Evolutionary conservation across 2,329 filamentous ascomycete species (phyloP), one percentile per base, ranked within the genome.

Genomic region (Thielaviopsis euricoi): DNA sequence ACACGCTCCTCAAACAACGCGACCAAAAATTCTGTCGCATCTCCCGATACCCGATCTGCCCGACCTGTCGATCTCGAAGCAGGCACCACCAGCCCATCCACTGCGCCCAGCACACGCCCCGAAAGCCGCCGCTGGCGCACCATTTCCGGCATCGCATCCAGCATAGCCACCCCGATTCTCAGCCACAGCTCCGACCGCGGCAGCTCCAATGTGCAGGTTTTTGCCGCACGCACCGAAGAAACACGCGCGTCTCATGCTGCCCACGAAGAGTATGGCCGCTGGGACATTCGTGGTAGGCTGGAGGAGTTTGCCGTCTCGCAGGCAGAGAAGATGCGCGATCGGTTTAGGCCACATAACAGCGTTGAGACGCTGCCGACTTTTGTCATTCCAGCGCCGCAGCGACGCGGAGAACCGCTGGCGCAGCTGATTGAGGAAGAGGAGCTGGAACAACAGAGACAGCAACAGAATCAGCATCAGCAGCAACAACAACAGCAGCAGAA

Each of bases 231-330:
- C 10, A 52, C 55, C 40, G 49, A 52, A 43, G 17, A 52, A 46
- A 43, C 49, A 22, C 49, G 49, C 17, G 19, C 55, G 15, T 52
- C 55, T 13, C 52, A 52, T 4, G 17, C 37, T 43, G 50, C 56
- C 2, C 63, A 61, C 13, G 64, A 64, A 10, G 64, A 63, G 19
- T 58, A 64, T 17, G 64, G 65, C 23, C 69, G 73, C 49, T 83
- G 81, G 80, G 79, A 83, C 64, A 63, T 84, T 10, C 74, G 74
- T 37, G 71, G 71, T 10, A 74, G 79, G 15, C 65, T 84, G 1
- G 81, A 85, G 60, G 76, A 82, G 53, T 83, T 83, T 63, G 79
- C 80, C 0, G 78, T 73, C 1, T 75, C 73, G 7, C 80, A 83
- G 61, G 81, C 80, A 0, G 81, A 84, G 62, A 77, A 73, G 64